These are phyloP conservation scores for Amanita rimosa DNA, from an alignment of 768 basidiomycete genomes.

Conservation along the genomic window DNA sequence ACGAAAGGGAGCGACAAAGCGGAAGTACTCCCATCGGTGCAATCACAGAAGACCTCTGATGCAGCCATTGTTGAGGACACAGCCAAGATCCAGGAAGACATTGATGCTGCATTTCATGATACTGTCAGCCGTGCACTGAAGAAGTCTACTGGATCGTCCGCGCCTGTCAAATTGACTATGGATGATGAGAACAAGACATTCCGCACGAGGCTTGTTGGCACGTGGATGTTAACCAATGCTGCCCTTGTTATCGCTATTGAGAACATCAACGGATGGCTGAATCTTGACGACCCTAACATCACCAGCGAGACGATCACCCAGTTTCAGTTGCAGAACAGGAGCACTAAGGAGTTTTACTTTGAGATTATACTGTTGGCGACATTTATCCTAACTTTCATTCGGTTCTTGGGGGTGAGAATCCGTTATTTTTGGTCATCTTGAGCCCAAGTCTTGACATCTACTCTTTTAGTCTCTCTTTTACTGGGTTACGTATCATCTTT, in stretches of 20 bases:
- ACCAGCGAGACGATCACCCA: not conserved
- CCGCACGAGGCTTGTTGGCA: constrained; percentile 76
- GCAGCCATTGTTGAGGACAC: constrained; percentile 82
- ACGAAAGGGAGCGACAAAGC: constrained; percentile 94
- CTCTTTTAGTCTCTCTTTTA: not conserved
- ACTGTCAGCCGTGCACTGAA: constrained; percentile 83
- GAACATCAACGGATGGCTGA: constrained; percentile 56
- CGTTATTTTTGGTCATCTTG: not conserved
- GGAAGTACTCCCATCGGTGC: constrained; percentile 81
- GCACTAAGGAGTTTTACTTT: constrained; percentile 46
- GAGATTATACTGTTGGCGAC: constrained; percentile 74
- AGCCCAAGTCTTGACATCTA: not conserved
- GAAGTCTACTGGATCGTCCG: constrained; percentile 56
- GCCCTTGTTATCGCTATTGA: constrained; percentile 63
- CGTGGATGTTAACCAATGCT: constrained; percentile 72
- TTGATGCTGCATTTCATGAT: constrained; percentile 85
- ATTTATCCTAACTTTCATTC: constrained; percentile 57
- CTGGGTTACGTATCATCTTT: not conserved
- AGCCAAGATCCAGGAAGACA: constrained; percentile 72
- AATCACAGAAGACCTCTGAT: constrained; percentile 71
- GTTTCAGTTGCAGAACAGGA: constrained; percentile 20
- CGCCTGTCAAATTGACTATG: constrained; percentile 56
- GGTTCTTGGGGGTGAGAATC: constrained; percentile 60
- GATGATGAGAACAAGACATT: constrained; percentile 90
- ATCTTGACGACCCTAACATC: constrained; percentile 11